Base-by-base conservation (phyloP, 345 rosid species). In the Moringa oleifera region DNA sequence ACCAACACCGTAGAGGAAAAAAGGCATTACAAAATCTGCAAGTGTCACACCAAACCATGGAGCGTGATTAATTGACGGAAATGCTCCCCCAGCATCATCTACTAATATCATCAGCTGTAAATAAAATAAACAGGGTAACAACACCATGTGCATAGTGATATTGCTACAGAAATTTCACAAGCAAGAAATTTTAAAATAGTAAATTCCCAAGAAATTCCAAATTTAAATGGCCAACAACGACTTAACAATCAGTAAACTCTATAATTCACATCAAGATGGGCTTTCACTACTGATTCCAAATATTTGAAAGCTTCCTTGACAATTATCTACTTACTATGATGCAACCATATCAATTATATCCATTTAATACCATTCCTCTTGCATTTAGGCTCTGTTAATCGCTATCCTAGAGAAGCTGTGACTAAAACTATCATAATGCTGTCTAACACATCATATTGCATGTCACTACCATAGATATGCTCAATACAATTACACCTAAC, bases 21-120 rank as follows among this genome's bases (percentile, higher is more conserved):
- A 77, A 1, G 89, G 86, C 89, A 84, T 84, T 67, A 84, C 89
- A 23, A 77, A 79, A 73, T 79, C 89, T 0, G 89, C 83, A 0
- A 81, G 64, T 19, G 86, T 81, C 66, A 81, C 76, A 20, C 82
- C 82, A 20, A 84, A 79, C 89, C 89, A 77, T 8, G 86, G 86
- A 18, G 89, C 76, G 71, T 84, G 89, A 71, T 84, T 79, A 28
- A 84, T 81, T 2, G 81, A 75, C 7, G 83, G 84, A 70, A 84
- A 77, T 62, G 81, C 86, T 33, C 86, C 86, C 58, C 86, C 89
- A 16, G 82, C 86, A 67, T 81, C 82, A 65, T 81, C 89, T 63
- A 84, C 86, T 57, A 79, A 64, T 68, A 84, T 79, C 86, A 81
- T 84, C 65, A 81, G 69, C 84, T 81, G 80, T 1, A 58, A 79